Evolutionary conservation across 352 stramenopile species (phyloP), one percentile per base, ranked within the genome.

Genomic region (Globisporangium okanoganense): DNA sequence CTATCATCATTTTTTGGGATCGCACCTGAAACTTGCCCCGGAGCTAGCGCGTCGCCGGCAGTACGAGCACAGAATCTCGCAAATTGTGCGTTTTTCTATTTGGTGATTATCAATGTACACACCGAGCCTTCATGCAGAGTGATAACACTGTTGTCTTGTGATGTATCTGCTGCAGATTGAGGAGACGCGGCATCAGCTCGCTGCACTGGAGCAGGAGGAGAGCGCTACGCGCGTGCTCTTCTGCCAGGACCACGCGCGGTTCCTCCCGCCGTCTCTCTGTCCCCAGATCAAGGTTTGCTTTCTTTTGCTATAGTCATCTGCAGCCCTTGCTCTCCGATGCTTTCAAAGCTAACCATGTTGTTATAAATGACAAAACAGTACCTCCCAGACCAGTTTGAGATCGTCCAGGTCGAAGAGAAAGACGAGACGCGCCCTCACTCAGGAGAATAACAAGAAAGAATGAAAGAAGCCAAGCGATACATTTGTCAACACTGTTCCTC

Each of bases 1-100:
- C 53, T 95, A 95, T 60, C 72, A 73, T n/a, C 85, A 90, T 18
- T 95, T 95, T 53, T 29, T 87, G 18, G 64, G 57, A 12, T 89
- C 85, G 8, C 92, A 91, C 62, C 59, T 70, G 51, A 75, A 85
- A 31, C 67, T 93, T 9, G 70, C 68, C 2, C 49, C 64, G 1
- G 85, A 95, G 62, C 64, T 93, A 10, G 60, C 73, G 56, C 75
- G 85, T 43, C 71, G 85, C 31, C 72, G 68, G 41, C 59, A 69
- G n/a, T 87, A 86, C 43, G 78, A 90, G 20, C 56, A 68, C 31
- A 77, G 79, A 58, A 62, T 89, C 29, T 56, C 56, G 22, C 74
- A 78, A 49, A 61, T 87, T 51, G 82, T 92, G 70, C 47, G 61
- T 56, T 1, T 20, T 10, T 18, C 3, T 12, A 12, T 31, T 22